Conservation (phyloP, 2,329 filamentous ascomycete genomes). For the Didymella segeticola region DNA sequence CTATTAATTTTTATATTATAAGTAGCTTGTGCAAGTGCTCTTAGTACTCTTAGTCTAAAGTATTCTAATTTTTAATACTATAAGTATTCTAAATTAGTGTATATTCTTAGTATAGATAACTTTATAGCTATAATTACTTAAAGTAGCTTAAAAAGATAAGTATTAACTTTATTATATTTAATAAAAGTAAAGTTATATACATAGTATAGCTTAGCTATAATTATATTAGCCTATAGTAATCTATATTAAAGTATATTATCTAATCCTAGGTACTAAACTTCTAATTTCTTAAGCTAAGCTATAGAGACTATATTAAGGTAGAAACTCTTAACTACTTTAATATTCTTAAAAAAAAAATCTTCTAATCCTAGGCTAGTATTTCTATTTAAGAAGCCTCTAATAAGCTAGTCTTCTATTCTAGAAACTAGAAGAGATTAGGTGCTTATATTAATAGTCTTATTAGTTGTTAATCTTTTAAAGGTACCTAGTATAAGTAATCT, state of each 20-base stretch:
- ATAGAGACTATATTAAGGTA: not conserved
- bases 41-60: not conserved
- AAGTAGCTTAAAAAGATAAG: not conserved
- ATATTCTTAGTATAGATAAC: not conserved
- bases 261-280: not conserved
- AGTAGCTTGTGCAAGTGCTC: not conserved
- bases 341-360: not conserved
- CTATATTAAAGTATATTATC: not conserved
- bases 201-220: not conserved
- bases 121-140: not conserved
- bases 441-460: no score
- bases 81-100: not conserved
- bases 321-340: not conserved
- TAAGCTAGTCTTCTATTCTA: not conserved
- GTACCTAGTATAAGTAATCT: no score
- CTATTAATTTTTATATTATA: not conserved
- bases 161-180: not conserved
- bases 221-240: not conserved
- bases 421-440: not conserved
- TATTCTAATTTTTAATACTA: not conserved
- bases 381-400: not conserved
- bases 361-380: not conserved
- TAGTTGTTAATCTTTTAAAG: no score
- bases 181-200: not conserved
- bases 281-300: not conserved